phyloP scores from a whole-genome alignment of 805 yeast species.

The Isabelozyma heimii region DNA sequence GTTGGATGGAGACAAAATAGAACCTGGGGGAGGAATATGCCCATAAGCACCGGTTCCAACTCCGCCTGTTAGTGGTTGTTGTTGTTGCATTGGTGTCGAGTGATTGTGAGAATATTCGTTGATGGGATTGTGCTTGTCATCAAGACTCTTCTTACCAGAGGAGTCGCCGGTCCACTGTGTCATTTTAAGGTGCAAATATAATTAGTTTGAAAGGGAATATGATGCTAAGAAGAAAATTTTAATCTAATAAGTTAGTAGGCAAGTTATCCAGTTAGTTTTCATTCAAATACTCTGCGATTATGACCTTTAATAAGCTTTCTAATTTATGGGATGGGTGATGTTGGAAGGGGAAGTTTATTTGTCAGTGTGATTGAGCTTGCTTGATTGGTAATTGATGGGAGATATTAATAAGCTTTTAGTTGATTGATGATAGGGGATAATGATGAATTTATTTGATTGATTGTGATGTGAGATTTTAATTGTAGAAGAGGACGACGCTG shows the following conservation, averaged over 20 bases:
- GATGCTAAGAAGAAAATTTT: neutral
- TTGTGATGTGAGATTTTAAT: too few relatives aligned
- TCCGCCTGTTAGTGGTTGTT: neutral
- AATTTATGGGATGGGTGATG: neutral
- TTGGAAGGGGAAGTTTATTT: neutral
- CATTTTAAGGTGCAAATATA: neutral
- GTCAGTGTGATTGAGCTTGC: too few relatives aligned
- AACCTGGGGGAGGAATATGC: neutral
- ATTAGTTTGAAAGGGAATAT: neutral
- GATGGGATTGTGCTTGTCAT: neutral
- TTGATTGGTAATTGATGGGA: too few relatives aligned
- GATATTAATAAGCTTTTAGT: too few relatives aligned
- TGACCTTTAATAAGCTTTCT: too few relatives aligned
- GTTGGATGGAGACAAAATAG: neutral
- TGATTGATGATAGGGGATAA: too few relatives aligned
- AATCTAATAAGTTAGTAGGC: too few relatives aligned
- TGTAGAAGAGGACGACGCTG: too few relatives aligned
- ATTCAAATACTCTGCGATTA: neutral
- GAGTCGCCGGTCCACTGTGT: neutral
- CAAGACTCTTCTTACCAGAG: neutral
- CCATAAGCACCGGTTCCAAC: neutral
- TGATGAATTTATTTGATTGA: too few relatives aligned
- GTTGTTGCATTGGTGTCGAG: neutral
- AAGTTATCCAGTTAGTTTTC: neutral
- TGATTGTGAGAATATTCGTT: neutral